These are phyloP conservation scores for Moringa oleifera DNA, from an alignment of 345 rosid species.

Conservation along the genomic window DNA sequence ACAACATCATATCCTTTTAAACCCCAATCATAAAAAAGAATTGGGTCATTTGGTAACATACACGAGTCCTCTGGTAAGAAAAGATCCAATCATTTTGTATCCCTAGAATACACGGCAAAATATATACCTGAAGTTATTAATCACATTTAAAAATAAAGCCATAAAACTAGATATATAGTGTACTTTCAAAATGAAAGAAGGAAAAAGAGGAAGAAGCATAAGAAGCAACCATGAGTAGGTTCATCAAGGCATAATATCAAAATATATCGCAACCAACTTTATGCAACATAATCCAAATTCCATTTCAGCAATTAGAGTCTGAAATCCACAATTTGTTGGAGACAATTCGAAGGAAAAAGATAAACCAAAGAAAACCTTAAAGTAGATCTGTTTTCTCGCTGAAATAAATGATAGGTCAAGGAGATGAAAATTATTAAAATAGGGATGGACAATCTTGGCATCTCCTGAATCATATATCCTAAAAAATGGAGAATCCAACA, in stretches of 20 bases:
- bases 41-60: constrained; percentile 16
- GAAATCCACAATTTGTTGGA: background rate
- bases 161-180: no score
- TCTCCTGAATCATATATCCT: no score
- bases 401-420: no score
- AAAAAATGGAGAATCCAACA: no score
- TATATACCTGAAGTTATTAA: background rate
- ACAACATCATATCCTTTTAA: background rate
- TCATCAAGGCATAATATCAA: background rate
- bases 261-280: background rate
- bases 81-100: constrained; percentile 48
- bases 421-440: no score
- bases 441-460: no score
- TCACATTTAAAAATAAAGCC: background rate
- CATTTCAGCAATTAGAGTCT: no score
- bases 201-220: background rate
- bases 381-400: no score
- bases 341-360: no score
- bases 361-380: no score
- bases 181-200: no score
- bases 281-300: background rate
- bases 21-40: constrained; percentile 6
- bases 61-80: constrained; percentile 64
- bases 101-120: constrained; percentile 8
- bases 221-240: background rate